A percentile compares a stretch with the other conserved stretches of the same genome.
Conservation (phyloP, 73 alveolate species). For the Tetrahymena elliotti region DNA sequence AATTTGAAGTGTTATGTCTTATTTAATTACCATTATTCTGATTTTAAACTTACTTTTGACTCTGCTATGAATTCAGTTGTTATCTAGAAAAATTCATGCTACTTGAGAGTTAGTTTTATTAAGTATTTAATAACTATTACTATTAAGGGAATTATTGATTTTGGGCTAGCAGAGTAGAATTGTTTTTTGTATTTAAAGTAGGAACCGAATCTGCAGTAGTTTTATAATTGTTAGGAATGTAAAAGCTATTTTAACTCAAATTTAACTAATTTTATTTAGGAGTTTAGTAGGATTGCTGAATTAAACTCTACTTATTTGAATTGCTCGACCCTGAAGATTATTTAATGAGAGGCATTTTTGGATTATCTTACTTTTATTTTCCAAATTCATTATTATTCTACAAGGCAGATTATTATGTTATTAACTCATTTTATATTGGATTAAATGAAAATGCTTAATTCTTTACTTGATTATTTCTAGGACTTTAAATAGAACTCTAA, state of each 20-base stretch:
- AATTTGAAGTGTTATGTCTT: background rate
- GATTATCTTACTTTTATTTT: background rate
- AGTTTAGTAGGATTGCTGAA: background rate
- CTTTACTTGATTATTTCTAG: background rate
- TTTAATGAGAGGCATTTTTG: background rate
- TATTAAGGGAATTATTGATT: background rate
- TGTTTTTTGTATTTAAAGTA: background rate
- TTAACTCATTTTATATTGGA: background rate
- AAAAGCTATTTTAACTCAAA: background rate
- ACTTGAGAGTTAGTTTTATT: background rate
- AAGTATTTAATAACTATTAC: background rate
- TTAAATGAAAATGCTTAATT: background rate
- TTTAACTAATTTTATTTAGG: background rate
- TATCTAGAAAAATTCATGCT: background rate
- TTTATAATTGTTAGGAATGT: background rate
- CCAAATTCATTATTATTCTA: background rate
- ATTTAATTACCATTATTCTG: background rate
- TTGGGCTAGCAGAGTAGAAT: background rate
- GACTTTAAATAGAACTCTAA: background rate
- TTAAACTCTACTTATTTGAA: background rate
- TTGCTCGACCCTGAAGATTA: background rate
- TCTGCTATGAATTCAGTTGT: background rate
- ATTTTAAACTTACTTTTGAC: background rate
- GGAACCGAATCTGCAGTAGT: background rate
- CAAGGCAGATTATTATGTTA: background rate